phyloP scores from a whole-genome alignment of 768 basidiomycete genomes.

The Cyclocybe cylindracea region DNA sequence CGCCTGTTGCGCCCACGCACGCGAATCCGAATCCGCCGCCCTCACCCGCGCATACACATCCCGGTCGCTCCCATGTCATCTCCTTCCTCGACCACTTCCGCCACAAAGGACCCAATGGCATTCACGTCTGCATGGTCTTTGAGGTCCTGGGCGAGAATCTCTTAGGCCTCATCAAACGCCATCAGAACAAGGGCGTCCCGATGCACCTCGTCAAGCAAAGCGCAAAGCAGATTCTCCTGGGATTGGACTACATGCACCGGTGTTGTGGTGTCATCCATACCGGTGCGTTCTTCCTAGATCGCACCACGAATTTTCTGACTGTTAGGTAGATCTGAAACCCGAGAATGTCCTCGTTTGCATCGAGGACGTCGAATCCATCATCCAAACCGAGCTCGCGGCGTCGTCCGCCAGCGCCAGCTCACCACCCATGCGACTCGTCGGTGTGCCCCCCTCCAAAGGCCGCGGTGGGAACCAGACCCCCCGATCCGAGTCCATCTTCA shows the following conservation, averaged over 20 bases:
- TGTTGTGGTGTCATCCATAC: conserved; percentile 98
- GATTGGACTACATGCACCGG: conserved; percentile 97
- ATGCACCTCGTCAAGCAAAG: conserved; percentile 93
- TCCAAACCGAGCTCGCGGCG: conserved; percentile 74
- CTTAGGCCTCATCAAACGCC: conserved; percentile 93
- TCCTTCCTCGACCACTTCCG: conserved; percentile 97
- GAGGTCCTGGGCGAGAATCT: conserved; percentile 98
- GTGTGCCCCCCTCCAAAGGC: conserved; percentile 91
- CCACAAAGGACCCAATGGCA: conserved; percentile 95
- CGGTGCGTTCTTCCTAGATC: conserved; percentile 40
- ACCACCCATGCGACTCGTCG: conserved; percentile 72
- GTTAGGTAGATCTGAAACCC: conserved; percentile 82
- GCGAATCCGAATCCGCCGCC: conserved; percentile 51
- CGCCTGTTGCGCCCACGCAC: conserved; percentile 47
- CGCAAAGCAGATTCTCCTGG: conserved; percentile 93
- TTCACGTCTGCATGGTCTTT: conserved; percentile 99
- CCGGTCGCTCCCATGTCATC: conserved; percentile 93
- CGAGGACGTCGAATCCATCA: conserved; percentile 94
- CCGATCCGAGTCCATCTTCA: conserved; percentile 71
- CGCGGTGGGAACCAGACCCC: conserved; percentile 97
- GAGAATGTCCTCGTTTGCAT: conserved; percentile 98
- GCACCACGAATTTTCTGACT: not conserved
- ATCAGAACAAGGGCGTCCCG: conserved; percentile 97
- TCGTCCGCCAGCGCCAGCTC: conserved; percentile 44
- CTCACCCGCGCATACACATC: conserved; percentile 70